A percentile compares a stretch with the other conserved stretches of the same genome.
These are phyloP conservation scores for Trichosporon sp. DNA, from an alignment of 1,284 basidiomycete species.

Conservation along the genomic window DNA sequence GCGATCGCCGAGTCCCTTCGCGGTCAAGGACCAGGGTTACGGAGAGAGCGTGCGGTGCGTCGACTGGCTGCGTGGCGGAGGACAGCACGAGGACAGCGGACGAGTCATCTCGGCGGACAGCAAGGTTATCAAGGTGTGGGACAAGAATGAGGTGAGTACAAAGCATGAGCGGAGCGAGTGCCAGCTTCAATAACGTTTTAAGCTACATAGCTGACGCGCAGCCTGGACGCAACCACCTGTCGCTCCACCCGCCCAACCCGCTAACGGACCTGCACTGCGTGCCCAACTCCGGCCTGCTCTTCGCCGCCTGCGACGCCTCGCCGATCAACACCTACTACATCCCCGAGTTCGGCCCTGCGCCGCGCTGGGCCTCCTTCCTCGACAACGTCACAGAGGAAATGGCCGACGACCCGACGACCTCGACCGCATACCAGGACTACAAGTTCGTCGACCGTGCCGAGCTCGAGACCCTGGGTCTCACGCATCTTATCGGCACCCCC, in stretches of 20 bases:
- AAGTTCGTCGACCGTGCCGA: constrained; percentile 93
- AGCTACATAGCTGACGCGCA: constrained; percentile 46
- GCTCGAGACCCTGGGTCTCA: constrained; percentile 81
- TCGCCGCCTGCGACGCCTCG: constrained; percentile 90
- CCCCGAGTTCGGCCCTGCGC: constrained; percentile 93
- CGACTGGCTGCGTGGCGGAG: constrained; percentile 86
- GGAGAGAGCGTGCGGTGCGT: constrained; percentile 86
- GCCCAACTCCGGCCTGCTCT: constrained; percentile 77
- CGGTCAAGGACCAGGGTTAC: constrained; percentile 95
- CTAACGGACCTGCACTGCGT: constrained; percentile 87
- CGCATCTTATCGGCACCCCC: constrained; percentile 90
- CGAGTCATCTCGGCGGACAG: constrained; percentile 86
- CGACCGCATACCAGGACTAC: constrained; percentile 83
- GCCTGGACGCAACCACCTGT: constrained; percentile 86
- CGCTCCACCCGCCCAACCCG: constrained; percentile 85
- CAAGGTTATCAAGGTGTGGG: constrained; percentile 96
- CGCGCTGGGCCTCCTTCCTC: constrained; percentile 94
- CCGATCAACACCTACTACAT: constrained; percentile 91
- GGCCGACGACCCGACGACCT: constrained; percentile 70
- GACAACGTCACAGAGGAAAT: constrained; percentile 98
- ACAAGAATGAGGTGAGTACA: constrained; percentile 72
- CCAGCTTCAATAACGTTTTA: neutral
- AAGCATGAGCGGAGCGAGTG: neutral
- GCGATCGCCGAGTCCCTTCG: constrained; percentile 78
- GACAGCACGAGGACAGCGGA: constrained; percentile 73